Evolutionary conservation across 495 filamentous ascomycete genomes (phyloP), one percentile per base, ranked within the genome.

Genomic region (Thozetella sp.): DNA sequence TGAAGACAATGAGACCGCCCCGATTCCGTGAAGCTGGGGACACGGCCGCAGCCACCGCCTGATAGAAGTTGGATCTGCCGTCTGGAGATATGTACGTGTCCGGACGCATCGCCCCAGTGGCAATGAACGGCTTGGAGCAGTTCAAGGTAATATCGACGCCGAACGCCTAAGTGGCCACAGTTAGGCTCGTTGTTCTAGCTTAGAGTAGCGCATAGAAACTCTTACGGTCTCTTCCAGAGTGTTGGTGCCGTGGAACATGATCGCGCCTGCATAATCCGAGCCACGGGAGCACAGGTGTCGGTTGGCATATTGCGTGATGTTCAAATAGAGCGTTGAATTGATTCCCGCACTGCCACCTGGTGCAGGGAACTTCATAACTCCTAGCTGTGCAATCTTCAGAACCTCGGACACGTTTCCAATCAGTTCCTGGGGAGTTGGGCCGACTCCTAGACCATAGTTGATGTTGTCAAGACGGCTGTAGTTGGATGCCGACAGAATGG

Each of bases 221-320:
- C 43, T 4, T 48, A 48, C 43, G 3, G 79, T 76, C 64, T 83
- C 80, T 53, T 82, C 78, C 22, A 81, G 68, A 2, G 78, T 80
- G 60, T 83, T 80, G 25, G 80, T 83, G 50, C 80, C 79, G 62
- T 83, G 80, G 56, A 80, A 79, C 62, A 83, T 70, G 54, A 81
- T 71, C 1, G 75, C 80, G 22, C 79, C 79, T 19, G 67, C 63
- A 60, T 78, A 77, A 25, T 75, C 71, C 10, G 75, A 72, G 54
- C 76, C 74, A 51, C 64, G 51, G 13, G 65, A 61, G 37, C 74
- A 71, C 54, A 80, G 71, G 40, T 71, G 67, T 1, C 56, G 62
- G 64, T 78, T 79, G 58, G 78, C 74, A 37, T 68, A 66, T 45
- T 79, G 71, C 25, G 75, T 70, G 22, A 81, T 60, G 56, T 73